Evolutionary conservation across 495 filamentous ascomycete species (phyloP).

Genomic region (Tuber calosporum): DNA sequence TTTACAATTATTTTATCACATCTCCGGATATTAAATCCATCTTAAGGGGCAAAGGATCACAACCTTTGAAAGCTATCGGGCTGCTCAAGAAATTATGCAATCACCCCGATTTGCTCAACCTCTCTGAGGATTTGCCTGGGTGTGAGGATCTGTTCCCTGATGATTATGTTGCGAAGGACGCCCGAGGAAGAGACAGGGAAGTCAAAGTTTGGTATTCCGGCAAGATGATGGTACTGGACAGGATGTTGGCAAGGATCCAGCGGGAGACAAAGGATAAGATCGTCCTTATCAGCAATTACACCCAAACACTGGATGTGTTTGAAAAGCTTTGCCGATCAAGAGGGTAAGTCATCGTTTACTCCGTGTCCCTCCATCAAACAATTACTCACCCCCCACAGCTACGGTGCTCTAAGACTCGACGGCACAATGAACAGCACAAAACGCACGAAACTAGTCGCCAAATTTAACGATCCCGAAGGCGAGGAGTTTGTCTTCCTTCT

Average conservation of each 20-base stretch:
- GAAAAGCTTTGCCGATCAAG: constrained; percentile 80
- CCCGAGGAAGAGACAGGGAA: constrained; percentile 72
- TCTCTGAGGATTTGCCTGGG: constrained; percentile 77
- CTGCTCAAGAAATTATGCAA: constrained; percentile 98
- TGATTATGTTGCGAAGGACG: constrained; percentile 81
- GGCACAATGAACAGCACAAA: constrained; percentile 97
- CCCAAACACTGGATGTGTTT: constrained; percentile 91
- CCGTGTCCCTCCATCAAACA: background rate
- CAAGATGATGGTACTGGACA: constrained; percentile 96
- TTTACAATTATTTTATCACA: constrained; percentile 95
- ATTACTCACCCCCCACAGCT: constrained; percentile 44
- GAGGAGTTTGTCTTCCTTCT: constrained; percentile 90
- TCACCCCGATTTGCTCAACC: constrained; percentile 85
- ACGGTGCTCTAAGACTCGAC: constrained; percentile 83
- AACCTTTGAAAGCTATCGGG: constrained; percentile 92
- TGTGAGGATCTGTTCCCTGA: constrained; percentile 76
- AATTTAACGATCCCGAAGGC: constrained; percentile 92
- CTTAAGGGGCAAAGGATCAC: constrained; percentile 87
- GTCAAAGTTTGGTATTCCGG: constrained; percentile 94
- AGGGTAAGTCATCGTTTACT: background rate
- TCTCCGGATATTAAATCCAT: constrained; percentile 91
- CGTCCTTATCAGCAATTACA: constrained; percentile 97
- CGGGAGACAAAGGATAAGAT: constrained; percentile 98
- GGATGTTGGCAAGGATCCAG: constrained; percentile 95
- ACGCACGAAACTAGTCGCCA: constrained; percentile 92